These are phyloP conservation scores for Arthroderma sp. DNA, from an alignment of 2,329 filamentous ascomycete species.

Conservation along the genomic window DNA sequence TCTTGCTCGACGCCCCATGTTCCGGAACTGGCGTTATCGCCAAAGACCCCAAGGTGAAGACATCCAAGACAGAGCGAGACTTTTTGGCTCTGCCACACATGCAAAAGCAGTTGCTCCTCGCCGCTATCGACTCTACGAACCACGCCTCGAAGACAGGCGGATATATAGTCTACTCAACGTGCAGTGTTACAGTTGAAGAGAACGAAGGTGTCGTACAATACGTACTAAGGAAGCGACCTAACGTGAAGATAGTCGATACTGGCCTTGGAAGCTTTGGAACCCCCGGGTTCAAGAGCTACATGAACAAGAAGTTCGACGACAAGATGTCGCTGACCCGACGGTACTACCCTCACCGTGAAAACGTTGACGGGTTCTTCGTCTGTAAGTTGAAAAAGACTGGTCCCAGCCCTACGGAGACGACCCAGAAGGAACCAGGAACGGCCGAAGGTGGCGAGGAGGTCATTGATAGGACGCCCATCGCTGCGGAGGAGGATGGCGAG, in stretches of 20 bases:
- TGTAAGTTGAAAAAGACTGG: constrained; percentile 92
- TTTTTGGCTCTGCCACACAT: constrained; percentile 87
- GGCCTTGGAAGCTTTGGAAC: constrained; percentile 73
- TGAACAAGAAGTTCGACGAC: constrained; percentile 82
- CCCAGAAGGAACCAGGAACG: constrained; percentile 16
- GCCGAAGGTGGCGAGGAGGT: constrained; percentile 36
- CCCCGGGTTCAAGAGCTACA: constrained; percentile 81
- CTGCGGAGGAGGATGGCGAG: constrained; percentile 31
- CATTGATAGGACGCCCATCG: constrained; percentile 59
- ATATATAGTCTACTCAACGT: constrained; percentile 94
- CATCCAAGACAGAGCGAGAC: constrained; percentile 91
- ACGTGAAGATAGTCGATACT: constrained; percentile 85
- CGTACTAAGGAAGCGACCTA: constrained; percentile 78
- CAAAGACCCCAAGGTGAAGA: constrained; percentile 94
- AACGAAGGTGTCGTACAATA: constrained; percentile 92
- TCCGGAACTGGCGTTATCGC: constrained; percentile 95
- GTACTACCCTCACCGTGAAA: constrained; percentile 84
- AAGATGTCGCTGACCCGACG: constrained; percentile 70
- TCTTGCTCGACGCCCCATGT: constrained; percentile 88
- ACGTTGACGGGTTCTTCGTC: constrained; percentile 97
- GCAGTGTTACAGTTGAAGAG: constrained; percentile 86
- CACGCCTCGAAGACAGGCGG: constrained; percentile 85
- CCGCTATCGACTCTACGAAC: constrained; percentile 90
- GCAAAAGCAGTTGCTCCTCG: constrained; percentile 85
- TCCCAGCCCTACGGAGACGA: constrained; percentile 46